Evolutionary conservation across 208 protist species (phyloP).

Genomic region (Strigomonas culicis): DNA sequence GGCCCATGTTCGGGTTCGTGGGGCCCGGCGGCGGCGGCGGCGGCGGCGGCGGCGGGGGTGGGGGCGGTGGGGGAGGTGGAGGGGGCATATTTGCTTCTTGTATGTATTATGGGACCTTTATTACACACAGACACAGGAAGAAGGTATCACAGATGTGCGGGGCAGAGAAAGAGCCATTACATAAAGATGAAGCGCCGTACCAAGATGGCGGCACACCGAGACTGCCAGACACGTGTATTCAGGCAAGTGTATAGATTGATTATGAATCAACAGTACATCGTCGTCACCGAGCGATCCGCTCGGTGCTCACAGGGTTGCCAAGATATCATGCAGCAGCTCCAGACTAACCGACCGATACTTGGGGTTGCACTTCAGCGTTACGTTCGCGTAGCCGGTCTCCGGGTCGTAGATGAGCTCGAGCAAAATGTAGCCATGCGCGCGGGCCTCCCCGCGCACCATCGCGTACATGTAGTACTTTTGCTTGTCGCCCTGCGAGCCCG

Average conservation of each 20-base stretch:
- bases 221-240: neutral
- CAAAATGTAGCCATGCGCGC: constrained; percentile 20
- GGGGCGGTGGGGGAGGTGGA: constrained; percentile 27
- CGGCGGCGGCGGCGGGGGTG: constrained; percentile 36
- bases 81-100: neutral
- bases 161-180: too few relatives aligned
- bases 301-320: neutral
- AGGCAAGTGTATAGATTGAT: neutral
- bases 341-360: constrained; percentile 15
- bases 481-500: constrained; percentile 28
- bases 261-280: neutral
- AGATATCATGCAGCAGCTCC: neutral
- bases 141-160: too few relatives aligned
- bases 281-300: neutral
- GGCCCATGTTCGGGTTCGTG: constrained; percentile 19
- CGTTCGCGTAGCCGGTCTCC: constrained; percentile 17
- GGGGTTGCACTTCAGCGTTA: constrained; percentile 38
- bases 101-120: too few relatives aligned
- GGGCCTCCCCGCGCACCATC: constrained; percentile 18
- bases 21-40: constrained; percentile 8
- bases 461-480: constrained; percentile 55
- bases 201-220: too few relatives aligned
- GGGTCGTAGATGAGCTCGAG: constrained; percentile 31
- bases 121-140: too few relatives aligned
- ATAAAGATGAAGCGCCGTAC: too few relatives aligned